Evolutionary conservation across 148 eudicot genomes (phyloP).

Genomic region (Talinum fruticosum): DNA sequence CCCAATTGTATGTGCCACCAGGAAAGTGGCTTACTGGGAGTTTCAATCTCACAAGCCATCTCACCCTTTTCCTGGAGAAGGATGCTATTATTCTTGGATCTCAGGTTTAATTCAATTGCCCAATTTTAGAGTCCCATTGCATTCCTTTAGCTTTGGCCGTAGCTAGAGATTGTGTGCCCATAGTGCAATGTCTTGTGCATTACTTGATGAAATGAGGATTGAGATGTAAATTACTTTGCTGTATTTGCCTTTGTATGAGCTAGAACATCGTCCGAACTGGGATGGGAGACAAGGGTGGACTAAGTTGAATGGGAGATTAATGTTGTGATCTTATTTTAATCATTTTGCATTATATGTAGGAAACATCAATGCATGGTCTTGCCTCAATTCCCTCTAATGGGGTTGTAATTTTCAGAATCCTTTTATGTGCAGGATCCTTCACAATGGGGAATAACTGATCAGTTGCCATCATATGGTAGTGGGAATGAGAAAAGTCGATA

Average conservation of each 20-base stretch:
- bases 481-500: slow-evolving; percentile 44
- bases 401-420: neutral
- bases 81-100: slow-evolving; percentile 55
- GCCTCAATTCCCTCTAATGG: neutral
- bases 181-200: neutral
- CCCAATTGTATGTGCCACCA: slow-evolving; percentile 54
- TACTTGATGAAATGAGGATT: neutral
- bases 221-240: neutral
- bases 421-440: slow-evolving; percentile 32
- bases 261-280: neutral
- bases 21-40: slow-evolving; percentile 62
- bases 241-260: neutral
- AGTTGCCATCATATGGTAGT: slow-evolving; percentile 55
- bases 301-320: no score
- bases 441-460: slow-evolving; percentile 41
- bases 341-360: neutral
- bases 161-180: neutral
- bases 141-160: neutral
- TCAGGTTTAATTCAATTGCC: slow-evolving; percentile 40
- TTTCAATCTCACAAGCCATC: slow-evolving; percentile 61
- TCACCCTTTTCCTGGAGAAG: slow-evolving; percentile 60
- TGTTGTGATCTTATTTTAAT: neutral
- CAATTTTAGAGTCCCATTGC: neutral
- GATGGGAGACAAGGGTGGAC: neutral
- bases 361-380: neutral